These are phyloP conservation scores for Trichoderma reesei DNA, from an alignment of 495 filamentous ascomycete species.

Conservation along the genomic window DNA sequence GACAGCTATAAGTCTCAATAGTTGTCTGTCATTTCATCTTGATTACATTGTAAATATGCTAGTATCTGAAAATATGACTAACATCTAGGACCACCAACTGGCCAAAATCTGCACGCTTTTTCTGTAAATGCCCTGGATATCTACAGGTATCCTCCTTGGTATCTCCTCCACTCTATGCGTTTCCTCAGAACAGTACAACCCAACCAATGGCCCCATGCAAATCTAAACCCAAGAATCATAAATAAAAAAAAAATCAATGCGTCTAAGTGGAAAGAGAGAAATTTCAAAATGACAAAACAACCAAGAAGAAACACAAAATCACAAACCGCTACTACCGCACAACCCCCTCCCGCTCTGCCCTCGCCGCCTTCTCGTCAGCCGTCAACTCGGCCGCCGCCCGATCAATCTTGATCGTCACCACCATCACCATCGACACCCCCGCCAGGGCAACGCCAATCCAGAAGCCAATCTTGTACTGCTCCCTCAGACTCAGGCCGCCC, in stretches of 20 bases:
- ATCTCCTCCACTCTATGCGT: not conserved
- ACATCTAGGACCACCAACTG: too few species aligned
- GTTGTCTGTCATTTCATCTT: too few species aligned
- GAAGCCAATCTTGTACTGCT: slow-evolving; percentile 55
- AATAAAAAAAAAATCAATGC: not conserved
- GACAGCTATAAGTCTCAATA: too few species aligned
- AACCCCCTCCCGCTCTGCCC: not conserved
- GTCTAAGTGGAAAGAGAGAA: not conserved
- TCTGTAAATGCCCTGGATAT: not conserved
- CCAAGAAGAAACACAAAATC: too few species aligned
- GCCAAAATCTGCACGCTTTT: too few species aligned
- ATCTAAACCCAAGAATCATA: not conserved
- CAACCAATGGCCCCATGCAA: not conserved
- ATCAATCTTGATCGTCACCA: slow-evolving; percentile 54
- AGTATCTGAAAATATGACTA: too few species aligned
- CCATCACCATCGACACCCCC: slow-evolving; percentile 44
- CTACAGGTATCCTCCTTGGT: not conserved
- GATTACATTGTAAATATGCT: too few species aligned
- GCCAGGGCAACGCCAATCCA: slow-evolving; percentile 57
- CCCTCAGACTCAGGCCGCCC: slow-evolving; percentile 28
- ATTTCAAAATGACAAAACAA: too few species aligned
- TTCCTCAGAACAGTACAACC: not conserved
- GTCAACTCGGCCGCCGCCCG: slow-evolving; percentile 61
- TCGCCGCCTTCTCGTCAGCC: slow-evolving; percentile 45
- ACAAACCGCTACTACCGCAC: not conserved